Percentiles rank a stretch among this genome's conserved stretches.
phyloP scores from a whole-genome alignment of 2,329 filamentous ascomycete species.

The Emericellopsis cladophorae region DNA sequence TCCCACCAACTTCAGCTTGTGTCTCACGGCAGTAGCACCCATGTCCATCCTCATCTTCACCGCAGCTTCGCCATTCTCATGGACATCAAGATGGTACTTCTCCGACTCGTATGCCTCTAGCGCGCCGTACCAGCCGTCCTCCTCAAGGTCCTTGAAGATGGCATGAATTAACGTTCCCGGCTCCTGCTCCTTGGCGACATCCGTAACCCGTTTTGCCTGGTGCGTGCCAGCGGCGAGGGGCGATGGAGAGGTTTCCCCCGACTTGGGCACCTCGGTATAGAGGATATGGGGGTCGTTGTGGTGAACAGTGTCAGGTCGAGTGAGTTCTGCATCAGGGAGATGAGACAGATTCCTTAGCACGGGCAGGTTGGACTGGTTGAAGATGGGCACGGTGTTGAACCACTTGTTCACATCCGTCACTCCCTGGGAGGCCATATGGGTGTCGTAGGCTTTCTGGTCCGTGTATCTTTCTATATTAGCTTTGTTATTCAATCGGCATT shows the following conservation, averaged over 20 bases:
- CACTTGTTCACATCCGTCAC: constrained; percentile 11
- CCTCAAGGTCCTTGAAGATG: constrained; percentile 8
- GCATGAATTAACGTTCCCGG: constrained; percentile 12
- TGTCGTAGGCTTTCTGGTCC: constrained; percentile 11
- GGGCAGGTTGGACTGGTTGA: constrained; percentile 4
- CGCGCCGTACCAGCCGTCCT: constrained; percentile 9
- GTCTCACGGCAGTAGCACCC: constrained; percentile 4
- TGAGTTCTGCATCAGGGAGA: constrained; percentile 9
- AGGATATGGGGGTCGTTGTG: constrained; percentile 10
- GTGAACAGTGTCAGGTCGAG: constrained; percentile 3
- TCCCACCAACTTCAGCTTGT: constrained; percentile 9
- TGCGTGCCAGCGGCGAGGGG: constrained; percentile 8
- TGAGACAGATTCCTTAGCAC: constrained; percentile 7
- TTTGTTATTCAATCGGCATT: no score
- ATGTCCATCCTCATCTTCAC: no score
- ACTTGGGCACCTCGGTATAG: constrained; percentile 13
- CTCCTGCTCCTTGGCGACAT: constrained; percentile 8
- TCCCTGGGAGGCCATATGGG: constrained; percentile 9
- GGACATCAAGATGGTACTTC: constrained; percentile 12
- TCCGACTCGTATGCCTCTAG: constrained; percentile 14
- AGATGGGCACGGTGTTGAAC: constrained; percentile 6
- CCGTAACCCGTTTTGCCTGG: constrained; percentile 13
- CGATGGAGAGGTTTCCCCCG: constrained; percentile 4
- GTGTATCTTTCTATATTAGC: constrained; percentile 7
- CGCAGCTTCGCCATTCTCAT: constrained; percentile 12